These are phyloP conservation scores for Citrus reticulata DNA, from an alignment of 345 rosid species.

Conservation along the genomic window DNA sequence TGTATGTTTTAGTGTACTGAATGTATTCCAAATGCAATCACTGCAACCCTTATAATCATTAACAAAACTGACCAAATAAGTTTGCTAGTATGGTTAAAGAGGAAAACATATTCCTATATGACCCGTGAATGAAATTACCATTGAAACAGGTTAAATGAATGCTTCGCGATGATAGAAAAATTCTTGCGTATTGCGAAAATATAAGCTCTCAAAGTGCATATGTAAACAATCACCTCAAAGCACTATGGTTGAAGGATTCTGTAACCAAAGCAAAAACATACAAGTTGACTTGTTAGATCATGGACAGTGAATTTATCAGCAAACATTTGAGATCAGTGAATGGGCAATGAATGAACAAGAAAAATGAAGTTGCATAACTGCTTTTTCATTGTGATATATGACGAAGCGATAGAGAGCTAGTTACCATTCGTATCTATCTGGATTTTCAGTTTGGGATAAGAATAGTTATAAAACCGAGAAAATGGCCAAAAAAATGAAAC, in stretches of 20 bases:
- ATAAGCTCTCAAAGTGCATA: background rate
- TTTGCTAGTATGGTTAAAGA: background rate
- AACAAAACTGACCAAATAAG: background rate
- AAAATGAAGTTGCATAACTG: too few relatives aligned
- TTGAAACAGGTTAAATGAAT: background rate
- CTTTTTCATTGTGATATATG: too few relatives aligned
- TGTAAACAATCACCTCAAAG: background rate
- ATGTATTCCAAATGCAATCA: background rate
- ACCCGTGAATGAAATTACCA: background rate
- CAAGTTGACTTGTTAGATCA: background rate
- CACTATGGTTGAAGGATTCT: background rate
- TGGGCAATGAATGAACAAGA: too few relatives aligned
- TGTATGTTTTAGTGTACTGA: background rate
- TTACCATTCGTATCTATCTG: too few relatives aligned
- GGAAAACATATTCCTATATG: background rate
- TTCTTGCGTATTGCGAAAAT: background rate
- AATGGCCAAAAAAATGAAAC: too few relatives aligned
- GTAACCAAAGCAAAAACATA: background rate
- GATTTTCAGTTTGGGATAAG: too few relatives aligned
- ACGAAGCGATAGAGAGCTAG: too few relatives aligned
- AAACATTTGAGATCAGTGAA: too few relatives aligned
- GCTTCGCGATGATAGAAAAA: background rate
- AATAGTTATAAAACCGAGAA: too few relatives aligned
- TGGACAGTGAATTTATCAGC: too few relatives aligned
- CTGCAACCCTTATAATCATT: background rate